These are phyloP conservation scores for Neurospora crassa DNA, from an alignment of 2,329 filamentous ascomycete species.

Conservation along the genomic window DNA sequence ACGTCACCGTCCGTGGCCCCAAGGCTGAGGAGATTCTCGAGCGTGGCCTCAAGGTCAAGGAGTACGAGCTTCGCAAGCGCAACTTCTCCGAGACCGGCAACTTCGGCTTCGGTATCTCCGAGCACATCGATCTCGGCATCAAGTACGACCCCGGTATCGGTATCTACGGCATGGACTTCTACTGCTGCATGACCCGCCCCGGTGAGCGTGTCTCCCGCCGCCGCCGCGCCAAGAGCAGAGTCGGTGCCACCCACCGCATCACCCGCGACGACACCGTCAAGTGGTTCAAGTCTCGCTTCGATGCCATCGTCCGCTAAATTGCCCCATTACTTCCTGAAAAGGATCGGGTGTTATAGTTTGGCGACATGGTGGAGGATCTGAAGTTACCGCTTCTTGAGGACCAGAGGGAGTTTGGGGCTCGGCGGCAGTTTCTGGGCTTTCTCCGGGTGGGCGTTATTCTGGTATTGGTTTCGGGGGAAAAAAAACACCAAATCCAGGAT, in stretches of 20 bases:
- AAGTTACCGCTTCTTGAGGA: slow-evolving; percentile 11
- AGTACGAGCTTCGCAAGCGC: slow-evolving; percentile 98
- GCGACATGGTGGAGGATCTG: slow-evolving; percentile 18
- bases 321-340: slow-evolving; percentile 16
- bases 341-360: slow-evolving; percentile 13
- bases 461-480: slow-evolving; percentile 7
- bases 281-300: slow-evolving; percentile 89
- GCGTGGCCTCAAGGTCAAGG: slow-evolving; percentile 99
- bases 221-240: slow-evolving; percentile 75
- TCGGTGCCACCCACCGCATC: slow-evolving; percentile 88
- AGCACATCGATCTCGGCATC: slow-evolving; percentile 99
- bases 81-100: slow-evolving; percentile 99
- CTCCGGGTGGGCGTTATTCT: slow-evolving; percentile 8
- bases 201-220: slow-evolving; percentile 97
- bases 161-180: slow-evolving; percentile 99
- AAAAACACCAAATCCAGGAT: slow-evolving; percentile 19
- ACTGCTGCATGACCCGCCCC: slow-evolving; percentile 99
- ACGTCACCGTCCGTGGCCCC: slow-evolving; percentile 98
- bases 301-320: slow-evolving; percentile 96
- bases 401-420: background rate
- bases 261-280: slow-evolving; percentile 91
- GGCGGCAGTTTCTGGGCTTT: slow-evolving; percentile 9
- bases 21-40: slow-evolving; percentile 98
- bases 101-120: slow-evolving; percentile 99
- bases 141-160: slow-evolving; percentile 98